Conservation (phyloP, 805 yeast species). For the Kuraishia borneana region DNA sequence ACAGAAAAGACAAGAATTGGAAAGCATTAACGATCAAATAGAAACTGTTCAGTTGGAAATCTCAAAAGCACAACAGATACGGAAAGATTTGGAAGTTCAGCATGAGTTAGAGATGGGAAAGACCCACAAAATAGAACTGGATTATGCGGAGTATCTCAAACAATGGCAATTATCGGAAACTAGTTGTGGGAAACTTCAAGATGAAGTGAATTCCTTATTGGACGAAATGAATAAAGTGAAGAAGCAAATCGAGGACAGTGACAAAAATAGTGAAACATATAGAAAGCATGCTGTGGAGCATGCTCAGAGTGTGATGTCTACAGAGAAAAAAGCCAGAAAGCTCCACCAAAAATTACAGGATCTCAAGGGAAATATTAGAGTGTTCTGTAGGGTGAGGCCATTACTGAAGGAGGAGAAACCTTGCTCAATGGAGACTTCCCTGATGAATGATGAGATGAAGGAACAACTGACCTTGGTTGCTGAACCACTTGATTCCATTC, state of each 20-base stretch:
- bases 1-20: background rate
- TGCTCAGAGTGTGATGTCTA: slow-evolving; percentile 8
- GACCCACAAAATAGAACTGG: background rate
- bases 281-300: background rate
- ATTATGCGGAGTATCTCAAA: background rate
- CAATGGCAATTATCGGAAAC: background rate
- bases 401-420: slow-evolving; percentile 19
- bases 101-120: background rate
- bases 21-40: background rate
- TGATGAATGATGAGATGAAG: background rate
- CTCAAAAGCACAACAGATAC: too few species aligned
- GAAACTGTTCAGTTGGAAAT: too few species aligned
- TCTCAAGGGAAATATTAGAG: slow-evolving; percentile 84
- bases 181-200: background rate
- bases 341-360: slow-evolving; percentile 74
- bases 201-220: background rate
- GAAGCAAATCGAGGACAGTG: slow-evolving; percentile 24
- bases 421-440: slow-evolving; percentile 7
- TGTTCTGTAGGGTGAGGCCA: slow-evolving; percentile 80
- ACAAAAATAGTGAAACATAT: slow-evolving; percentile 16
- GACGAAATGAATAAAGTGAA: background rate
- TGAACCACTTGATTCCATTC: slow-evolving; percentile 4
- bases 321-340: slow-evolving; percentile 47
- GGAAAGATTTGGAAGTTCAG: background rate
- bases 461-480: slow-evolving; percentile 19